Percentiles rank a stretch among this genome's conserved stretches.
These are phyloP conservation scores for Vicia sativa DNA, from an alignment of 306 rosid genomes.

Conservation along the genomic window DNA sequence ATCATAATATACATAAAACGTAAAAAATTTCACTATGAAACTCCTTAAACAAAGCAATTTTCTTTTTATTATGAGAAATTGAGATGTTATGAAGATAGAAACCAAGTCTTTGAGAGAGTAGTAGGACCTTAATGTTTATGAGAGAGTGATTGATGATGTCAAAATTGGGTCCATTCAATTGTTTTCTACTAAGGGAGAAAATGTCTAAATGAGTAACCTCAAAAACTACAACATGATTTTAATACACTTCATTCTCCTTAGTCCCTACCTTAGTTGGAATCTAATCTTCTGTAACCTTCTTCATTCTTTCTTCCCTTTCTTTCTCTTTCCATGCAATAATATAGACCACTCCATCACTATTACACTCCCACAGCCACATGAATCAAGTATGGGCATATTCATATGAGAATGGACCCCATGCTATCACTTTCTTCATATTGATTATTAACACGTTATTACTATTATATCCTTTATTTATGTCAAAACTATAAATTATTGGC, in stretches of 20 bases:
- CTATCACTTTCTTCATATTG: conserved; percentile 25
- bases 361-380: conserved; percentile 34
- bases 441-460: conserved; percentile 19
- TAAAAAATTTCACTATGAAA: too few species aligned
- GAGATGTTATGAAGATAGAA: neutral
- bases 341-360: conserved; percentile 31
- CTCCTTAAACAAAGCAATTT: too few species aligned
- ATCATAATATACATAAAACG: too few species aligned
- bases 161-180: conserved; percentile 38
- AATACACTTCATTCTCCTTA: conserved; percentile 17
- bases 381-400: conserved; percentile 41
- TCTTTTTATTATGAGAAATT: too few species aligned
- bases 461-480: neutral
- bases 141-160: conserved; percentile 23
- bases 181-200: conserved; percentile 12
- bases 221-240: conserved; percentile 31
- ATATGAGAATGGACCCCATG: conserved; percentile 44
- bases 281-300: conserved; percentile 26
- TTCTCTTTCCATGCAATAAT: conserved; percentile 23
- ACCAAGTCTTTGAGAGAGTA: neutral
- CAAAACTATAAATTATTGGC: conserved; percentile 27
- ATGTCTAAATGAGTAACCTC: conserved; percentile 15
- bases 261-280: conserved; percentile 37
- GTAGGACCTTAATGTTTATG: neutral
- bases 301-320: neutral